Evolutionary conservation across 2,329 filamentous ascomycete species (phyloP), one percentile per base, ranked within the genome.

Genomic region (Talaromyces sp.): DNA sequence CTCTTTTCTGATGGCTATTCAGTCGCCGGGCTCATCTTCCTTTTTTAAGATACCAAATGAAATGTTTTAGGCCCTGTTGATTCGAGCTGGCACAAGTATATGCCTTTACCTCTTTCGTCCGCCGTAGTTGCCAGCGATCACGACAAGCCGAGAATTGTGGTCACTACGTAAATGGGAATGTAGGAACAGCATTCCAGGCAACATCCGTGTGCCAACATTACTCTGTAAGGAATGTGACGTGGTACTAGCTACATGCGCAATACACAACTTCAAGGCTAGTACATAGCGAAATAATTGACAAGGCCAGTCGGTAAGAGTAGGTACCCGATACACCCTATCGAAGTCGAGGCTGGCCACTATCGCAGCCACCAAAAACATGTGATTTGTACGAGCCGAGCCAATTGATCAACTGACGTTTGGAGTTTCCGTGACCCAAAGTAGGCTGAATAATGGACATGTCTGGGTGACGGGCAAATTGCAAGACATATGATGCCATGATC

Each of bases 401-500:
- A 31, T 31, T 27, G 11, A 47, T 27, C 24, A 31, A 50, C 47
- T 27, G 13, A 2, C 22, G 19, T n/a, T n/a, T 10, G 24, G 7
- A 31, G 16, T 35, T 19, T 54, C 7, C 5, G 31, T 56, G 50
- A 56, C 50, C 22, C 48, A 56, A 22, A 48, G 14, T 27, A 48
- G 19, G 22, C 22, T 7, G 43, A 31, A 31, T 31, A 31, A 1
- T 5, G 27, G 13, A 19, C 19, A 47, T 47, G 43, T 48, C 11
- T 54, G 31, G n/a, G 31, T 37, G 50, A n/a, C 27, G 7, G n/a
- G 31, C 52, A 8, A 37, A 56, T 45, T 59, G 56, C 56, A 59
- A 59, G 56, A 59, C 56, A 59, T 31, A 59, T 59, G 56, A 59
- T 59, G 56, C 22, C 24, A 59, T 59, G 39, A 45, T 45, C 56